Evolutionary conservation across 176 grass and related monocot genomes (phyloP).

Genomic region (Ensete ventricosum): DNA sequence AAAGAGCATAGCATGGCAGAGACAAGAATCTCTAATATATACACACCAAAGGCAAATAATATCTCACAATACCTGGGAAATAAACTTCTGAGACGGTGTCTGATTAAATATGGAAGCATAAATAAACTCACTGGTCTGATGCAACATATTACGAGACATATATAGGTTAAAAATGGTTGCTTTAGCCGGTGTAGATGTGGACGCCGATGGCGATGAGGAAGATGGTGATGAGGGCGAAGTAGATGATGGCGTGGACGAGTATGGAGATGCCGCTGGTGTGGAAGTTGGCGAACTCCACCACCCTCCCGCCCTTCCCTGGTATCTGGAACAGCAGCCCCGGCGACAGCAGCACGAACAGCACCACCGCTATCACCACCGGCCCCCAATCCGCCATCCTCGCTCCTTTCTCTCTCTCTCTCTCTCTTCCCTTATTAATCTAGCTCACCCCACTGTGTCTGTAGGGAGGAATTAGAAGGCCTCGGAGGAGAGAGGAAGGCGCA

Average conservation of each 20-base stretch:
- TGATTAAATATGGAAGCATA: no score
- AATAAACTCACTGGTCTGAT: no score
- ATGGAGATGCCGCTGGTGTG: slow-evolving; percentile 9
- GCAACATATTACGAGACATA: no score
- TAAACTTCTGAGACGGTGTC: no score
- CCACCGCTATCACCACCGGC: slow-evolving; percentile 11
- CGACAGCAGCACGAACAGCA: slow-evolving; percentile 12
- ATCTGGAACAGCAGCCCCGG: slow-evolving; percentile 3
- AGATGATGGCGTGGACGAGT: slow-evolving; percentile 5
- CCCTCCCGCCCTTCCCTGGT: background rate
- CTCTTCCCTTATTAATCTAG: no score
- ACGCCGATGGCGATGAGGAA: slow-evolving; percentile 9
- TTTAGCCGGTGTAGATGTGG: slow-evolving; percentile 8
- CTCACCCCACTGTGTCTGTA: background rate
- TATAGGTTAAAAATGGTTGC: background rate
- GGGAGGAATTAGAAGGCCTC: background rate
- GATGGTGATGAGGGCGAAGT: slow-evolving; percentile 5
- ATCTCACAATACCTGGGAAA: no score
- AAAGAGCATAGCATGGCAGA: no score
- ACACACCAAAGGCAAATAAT: no score
- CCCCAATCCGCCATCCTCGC: slow-evolving; percentile 2
- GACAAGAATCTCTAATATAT: no score
- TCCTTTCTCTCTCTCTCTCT: background rate
- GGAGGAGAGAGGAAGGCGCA: background rate
- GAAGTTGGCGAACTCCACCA: slow-evolving; percentile 1